A percentile compares a stretch with the other conserved stretches of the same genome.
phyloP scores from a whole-genome alignment of 139 green algal genomes.

The Picochlorum costavermella region DNA sequence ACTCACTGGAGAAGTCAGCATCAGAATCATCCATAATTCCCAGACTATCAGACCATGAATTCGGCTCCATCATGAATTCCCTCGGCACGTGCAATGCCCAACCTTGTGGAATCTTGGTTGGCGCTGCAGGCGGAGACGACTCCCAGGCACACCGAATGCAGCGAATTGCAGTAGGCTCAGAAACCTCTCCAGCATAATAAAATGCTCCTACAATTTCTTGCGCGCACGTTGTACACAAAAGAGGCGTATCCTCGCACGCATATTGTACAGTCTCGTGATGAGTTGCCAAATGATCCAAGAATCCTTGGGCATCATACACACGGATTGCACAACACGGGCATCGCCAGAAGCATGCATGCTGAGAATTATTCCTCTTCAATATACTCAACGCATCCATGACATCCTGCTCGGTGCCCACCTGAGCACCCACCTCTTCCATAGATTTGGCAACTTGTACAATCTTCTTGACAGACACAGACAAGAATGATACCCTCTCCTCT shows the following conservation, averaged over 20 bases:
- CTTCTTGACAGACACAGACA: conserved; percentile 10
- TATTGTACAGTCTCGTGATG: conserved; percentile 32
- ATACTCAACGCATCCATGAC: conserved; percentile 12
- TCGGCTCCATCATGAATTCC: not conserved
- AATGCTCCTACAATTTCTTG: conserved; percentile 25
- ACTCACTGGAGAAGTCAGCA: not conserved
- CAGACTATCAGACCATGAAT: conserved; percentile 10
- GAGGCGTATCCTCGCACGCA: conserved; percentile 1
- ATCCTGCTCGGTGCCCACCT: conserved; percentile 11
- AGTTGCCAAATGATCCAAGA: conserved; percentile 16
- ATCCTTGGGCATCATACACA: conserved; percentile 4
- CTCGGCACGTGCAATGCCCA: conserved; percentile 22
- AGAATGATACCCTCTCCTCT: not conserved
- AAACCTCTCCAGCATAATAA: conserved; percentile 23
- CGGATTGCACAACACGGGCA: conserved; percentile 27
- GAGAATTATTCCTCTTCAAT: conserved; percentile 12
- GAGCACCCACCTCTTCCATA: conserved; percentile 12
- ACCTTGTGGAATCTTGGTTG: conserved; percentile 5
- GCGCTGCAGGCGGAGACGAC: not conserved
- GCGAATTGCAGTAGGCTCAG: conserved; percentile 13
- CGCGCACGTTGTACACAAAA: conserved; percentile 21
- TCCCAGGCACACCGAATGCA: conserved; percentile 30
- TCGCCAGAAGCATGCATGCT: conserved; percentile 20
- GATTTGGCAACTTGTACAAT: conserved; percentile 18
- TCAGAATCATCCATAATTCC: conserved; percentile 5